phyloP scores from a whole-genome alignment of 208 protist species.

The Angomonas ambiguus region DNA sequence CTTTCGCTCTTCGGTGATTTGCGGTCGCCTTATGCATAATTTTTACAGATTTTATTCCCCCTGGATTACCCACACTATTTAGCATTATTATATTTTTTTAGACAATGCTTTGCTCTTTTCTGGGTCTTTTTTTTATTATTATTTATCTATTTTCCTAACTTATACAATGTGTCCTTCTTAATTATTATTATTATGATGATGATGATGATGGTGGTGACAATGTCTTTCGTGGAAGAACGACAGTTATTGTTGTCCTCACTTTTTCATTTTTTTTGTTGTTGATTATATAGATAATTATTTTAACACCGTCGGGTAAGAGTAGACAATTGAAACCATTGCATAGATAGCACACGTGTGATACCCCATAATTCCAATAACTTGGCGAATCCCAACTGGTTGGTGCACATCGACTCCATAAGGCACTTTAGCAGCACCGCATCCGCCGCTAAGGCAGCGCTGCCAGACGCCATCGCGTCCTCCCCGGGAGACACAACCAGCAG shows the following conservation, averaged over 20 bases:
- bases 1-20: no score
- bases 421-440: slow-evolving; percentile 37
- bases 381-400: slow-evolving; percentile 48
- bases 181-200: no score
- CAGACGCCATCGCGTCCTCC: slow-evolving; percentile 17
- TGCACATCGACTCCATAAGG: slow-evolving; percentile 47
- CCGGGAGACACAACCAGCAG: slow-evolving; percentile 10
- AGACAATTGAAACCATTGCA: neutral
- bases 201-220: no score
- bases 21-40: no score
- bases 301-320: slow-evolving; percentile 1
- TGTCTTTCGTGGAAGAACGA: no score
- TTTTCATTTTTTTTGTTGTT: neutral
- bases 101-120: no score
- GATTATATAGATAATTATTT: neutral
- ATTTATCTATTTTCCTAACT: neutral
- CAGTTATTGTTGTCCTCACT: neutral
- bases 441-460: slow-evolving; percentile 21
- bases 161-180: neutral
- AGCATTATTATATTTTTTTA: neutral
- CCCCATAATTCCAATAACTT: slow-evolving; percentile 85
- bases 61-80: no score
- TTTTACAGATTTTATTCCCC: no score
- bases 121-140: neutral
- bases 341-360: slow-evolving; percentile 30